These are phyloP conservation scores for Geotrichum cucujoidarum DNA, from an alignment of 1,139 yeast genomes.

Conservation along the genomic window DNA sequence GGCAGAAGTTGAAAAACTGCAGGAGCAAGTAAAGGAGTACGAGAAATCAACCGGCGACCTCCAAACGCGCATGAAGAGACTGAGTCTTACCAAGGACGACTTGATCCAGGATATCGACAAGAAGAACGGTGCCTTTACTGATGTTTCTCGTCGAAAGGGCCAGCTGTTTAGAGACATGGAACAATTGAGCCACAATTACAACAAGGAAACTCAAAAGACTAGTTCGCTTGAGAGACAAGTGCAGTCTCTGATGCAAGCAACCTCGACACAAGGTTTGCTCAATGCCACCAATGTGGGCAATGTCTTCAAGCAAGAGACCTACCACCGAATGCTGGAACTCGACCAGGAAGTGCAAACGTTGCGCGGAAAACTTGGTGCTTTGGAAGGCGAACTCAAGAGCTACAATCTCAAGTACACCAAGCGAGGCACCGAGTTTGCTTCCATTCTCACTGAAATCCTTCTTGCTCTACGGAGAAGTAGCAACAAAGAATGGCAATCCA, in stretches of 20 bases:
- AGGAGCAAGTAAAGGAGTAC: background rate
- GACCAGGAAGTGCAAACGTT: conserved; percentile 15
- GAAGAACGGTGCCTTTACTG: conserved; percentile 7
- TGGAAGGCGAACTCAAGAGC: conserved; percentile 6
- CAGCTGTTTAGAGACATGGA: conserved; percentile 4
- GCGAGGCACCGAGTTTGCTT: conserved; percentile 13
- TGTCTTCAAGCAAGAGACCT: conserved; percentile 15
- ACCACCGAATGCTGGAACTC: conserved; percentile 19
- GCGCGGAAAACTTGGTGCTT: conserved; percentile 5
- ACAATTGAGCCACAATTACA: conserved; percentile 2
- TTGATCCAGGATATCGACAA: conserved; percentile 6
- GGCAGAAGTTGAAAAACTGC: background rate
- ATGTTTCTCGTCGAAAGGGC: conserved; percentile 1
- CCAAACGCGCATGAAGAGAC: background rate
- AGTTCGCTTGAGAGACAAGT: conserved; percentile 2
- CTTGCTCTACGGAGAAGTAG: background rate
- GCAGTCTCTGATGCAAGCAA: conserved; percentile 4
- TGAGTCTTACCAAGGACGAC: background rate
- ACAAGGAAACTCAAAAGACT: conserved; percentile 3
- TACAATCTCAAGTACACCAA: conserved; percentile 9
- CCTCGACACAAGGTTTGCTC: background rate
- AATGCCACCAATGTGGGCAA: conserved; percentile 11
- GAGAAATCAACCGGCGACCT: background rate
- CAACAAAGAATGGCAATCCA: conserved; percentile 13
- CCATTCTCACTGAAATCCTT: conserved; percentile 10